Conservation (phyloP, 352 stramenopile species). For the Sclerospora graminicola region DNA sequence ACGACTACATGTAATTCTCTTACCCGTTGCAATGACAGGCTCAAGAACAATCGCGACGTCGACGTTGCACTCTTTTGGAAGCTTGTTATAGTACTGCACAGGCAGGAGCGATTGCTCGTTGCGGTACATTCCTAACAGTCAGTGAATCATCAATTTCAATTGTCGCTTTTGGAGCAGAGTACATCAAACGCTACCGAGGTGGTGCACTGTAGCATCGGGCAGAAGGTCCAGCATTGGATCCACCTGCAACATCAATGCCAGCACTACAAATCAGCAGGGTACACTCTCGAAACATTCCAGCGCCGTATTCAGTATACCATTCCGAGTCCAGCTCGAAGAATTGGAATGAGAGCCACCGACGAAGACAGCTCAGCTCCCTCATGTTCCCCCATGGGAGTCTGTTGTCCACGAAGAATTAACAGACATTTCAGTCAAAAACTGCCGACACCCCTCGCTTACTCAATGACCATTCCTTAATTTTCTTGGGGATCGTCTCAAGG, state of each 20-base stretch:
- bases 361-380: constrained; percentile 85
- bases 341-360: constrained; percentile 92
- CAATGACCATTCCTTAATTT: constrained; percentile 41
- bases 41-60: constrained; percentile 95
- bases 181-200: constrained; percentile 77
- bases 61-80: constrained; percentile 89
- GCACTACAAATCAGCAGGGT: neutral
- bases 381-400: constrained; percentile 71
- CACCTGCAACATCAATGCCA: constrained; percentile 54
- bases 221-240: constrained; percentile 95
- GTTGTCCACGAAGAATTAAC: neutral
- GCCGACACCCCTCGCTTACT: neutral
- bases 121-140: constrained; percentile 68
- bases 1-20: neutral
- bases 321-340: constrained; percentile 88
- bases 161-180: neutral
- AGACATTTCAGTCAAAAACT: constrained; percentile 1
- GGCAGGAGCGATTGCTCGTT: constrained; percentile 87
- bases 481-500: constrained; percentile 50
- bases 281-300: neutral
- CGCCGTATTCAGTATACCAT: constrained; percentile 35
- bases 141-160: neutral
- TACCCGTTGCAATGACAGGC: constrained; percentile 92
- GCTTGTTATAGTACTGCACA: constrained; percentile 99
- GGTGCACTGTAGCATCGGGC: constrained; percentile 91